A percentile compares a stretch with the other conserved stretches of the same genome.
Evolutionary conservation across 192 early-diverging fungal genomes (phyloP).

Genomic region (Rhizophagus clarus): DNA sequence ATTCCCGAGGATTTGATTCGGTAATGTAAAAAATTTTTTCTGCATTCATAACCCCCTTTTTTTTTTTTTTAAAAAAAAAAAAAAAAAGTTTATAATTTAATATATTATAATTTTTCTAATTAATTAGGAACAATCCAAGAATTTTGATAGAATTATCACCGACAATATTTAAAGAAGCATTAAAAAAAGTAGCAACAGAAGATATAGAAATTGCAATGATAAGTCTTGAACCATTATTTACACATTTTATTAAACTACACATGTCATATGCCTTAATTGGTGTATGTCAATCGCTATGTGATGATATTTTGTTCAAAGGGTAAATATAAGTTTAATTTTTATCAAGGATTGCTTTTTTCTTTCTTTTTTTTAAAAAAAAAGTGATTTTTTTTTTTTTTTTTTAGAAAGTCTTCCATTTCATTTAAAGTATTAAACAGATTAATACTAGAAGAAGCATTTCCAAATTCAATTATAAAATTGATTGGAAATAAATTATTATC

Average conservation of each 20-base stretch:
- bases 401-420: background rate
- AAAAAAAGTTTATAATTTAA: too few species aligned
- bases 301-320: slow-evolving; percentile 26
- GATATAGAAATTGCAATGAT: background rate
- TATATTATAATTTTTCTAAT: background rate
- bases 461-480: background rate
- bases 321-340: slow-evolving; percentile 18
- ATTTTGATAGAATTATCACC: slow-evolving; percentile 20
- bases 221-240: slow-evolving; percentile 13
- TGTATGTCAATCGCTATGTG: slow-evolving; percentile 28
- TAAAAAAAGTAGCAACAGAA: background rate
- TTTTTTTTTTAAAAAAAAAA: background rate
- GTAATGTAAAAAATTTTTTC: background rate
- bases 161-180: slow-evolving; percentile 24
- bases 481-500: background rate
- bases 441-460: slow-evolving; percentile 8
- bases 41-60: too few species aligned
- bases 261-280: slow-evolving; percentile 26
- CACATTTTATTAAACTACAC: slow-evolving; percentile 19
- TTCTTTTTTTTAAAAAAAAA: background rate
- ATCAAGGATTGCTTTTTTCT: too few species aligned
- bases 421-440: slow-evolving; percentile 1
- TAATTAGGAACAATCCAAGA: slow-evolving; percentile 12
- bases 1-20: slow-evolving; percentile 9
- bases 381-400: background rate